Base-by-base conservation (phyloP, 306 rosid species). In the Coriaria nepalensis region DNA sequence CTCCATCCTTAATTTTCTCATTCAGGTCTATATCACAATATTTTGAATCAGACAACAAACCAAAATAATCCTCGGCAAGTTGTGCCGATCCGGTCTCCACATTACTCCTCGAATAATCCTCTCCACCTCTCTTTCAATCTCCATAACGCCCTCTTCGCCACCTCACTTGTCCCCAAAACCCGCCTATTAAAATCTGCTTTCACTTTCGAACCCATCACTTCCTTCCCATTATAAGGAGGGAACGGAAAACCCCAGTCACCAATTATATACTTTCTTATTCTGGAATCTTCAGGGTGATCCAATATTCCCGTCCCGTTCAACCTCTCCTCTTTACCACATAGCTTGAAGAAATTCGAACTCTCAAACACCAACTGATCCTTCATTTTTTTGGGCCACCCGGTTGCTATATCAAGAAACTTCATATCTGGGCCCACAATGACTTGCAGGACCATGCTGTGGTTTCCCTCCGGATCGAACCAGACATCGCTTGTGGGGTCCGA, bases 81-180 rank as follows among this genome's bases (percentile, higher is more conserved):
- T 72, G 51, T 88, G 95, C 52, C 78, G 84, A 73, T 88, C 97
- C 0, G 95, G 97, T 44, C 97, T 69, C 97, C 97, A 84, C 95
- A 88, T 88, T 11, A 68, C 71, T 60, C 97, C 97, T 8, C 69
- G 79, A 60, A 88, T 88, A 75, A 84, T 81, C 75, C 76, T 77
- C 97, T 77, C 97, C 97, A 88, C 64, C 56, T 77, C 15, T 78
- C 88, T 73, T 88, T 88, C 56, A 88, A 67, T 73, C 86, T 78
- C 33, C 75, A 52, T 49, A 84, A 54, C 40, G 95, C 95, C 57
- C 73, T 70, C 50, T 78, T 83, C 9, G 81, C 95, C 43, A 88
- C 84, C 72, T 70, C 49, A 60, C 65, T 67, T 11, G 93, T 78
- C 9, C 78, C 84, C 20, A 33, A 61, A 52, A 74, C 93, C 56